phyloP scores from a whole-genome alignment of 306 rosid species.

The Lathyrus sativus region DNA sequence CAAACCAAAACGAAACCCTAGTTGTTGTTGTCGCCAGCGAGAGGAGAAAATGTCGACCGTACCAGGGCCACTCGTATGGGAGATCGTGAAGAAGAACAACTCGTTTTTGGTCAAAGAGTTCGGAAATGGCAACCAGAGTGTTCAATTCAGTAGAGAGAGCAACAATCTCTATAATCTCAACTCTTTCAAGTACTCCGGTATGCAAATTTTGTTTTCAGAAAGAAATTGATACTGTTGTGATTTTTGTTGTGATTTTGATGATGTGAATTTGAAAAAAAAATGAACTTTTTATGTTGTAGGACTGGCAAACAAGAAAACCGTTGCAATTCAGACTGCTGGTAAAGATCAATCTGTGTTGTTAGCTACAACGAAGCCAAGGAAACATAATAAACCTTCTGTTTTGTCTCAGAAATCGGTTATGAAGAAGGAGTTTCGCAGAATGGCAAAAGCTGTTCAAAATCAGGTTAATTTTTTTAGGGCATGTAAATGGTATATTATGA shows the following conservation, averaged over 20 bases:
- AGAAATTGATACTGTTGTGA: background rate
- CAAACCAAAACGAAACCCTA: conserved; percentile 20
- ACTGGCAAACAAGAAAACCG: conserved; percentile 96
- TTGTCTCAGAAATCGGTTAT: conserved; percentile 79
- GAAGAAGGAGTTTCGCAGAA: conserved; percentile 85
- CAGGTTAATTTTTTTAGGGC: conserved; percentile 56
- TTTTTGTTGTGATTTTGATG: background rate
- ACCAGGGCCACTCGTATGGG: conserved; percentile 94
- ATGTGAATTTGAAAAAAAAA: background rate
- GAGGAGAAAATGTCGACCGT: conserved; percentile 63
- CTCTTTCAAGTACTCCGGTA: conserved; percentile 84
- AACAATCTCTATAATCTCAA: conserved; percentile 86
- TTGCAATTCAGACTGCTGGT: conserved; percentile 69
- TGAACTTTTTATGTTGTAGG: conserved; percentile 44
- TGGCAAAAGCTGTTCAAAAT: conserved; percentile 75
- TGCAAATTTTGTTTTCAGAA: background rate
- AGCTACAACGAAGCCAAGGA: conserved; percentile 87
- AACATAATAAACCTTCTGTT: conserved; percentile 85
- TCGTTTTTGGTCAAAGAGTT: conserved; percentile 82
- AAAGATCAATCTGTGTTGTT: conserved; percentile 78
- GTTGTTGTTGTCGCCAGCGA: conserved; percentile 27
- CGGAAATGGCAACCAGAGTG: conserved; percentile 72
- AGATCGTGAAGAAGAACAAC: conserved; percentile 93
- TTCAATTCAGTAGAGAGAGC: conserved; percentile 80
- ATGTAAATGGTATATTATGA: background rate